phyloP scores from a whole-genome alignment of 2,329 filamentous ascomycete genomes.

The Paradendryphiella salina region DNA sequence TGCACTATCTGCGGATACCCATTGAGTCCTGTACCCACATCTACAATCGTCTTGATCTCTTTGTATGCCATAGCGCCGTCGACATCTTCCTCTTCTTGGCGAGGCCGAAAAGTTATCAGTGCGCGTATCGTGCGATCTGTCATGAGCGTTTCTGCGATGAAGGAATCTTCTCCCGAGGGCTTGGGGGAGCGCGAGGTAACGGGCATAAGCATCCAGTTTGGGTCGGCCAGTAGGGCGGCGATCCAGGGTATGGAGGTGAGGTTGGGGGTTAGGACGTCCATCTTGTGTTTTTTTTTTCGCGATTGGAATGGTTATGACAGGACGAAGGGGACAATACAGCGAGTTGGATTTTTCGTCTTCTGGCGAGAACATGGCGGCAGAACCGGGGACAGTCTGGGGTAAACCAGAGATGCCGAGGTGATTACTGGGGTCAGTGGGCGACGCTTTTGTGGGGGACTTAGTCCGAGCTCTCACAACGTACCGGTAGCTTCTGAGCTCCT shows the following conservation, averaged over 20 bases:
- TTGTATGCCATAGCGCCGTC: slow-evolving; percentile 27
- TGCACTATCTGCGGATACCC: slow-evolving; percentile 59
- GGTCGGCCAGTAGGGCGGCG: slow-evolving; percentile 49
- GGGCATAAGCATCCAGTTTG: slow-evolving; percentile 48
- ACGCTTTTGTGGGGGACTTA: too few relatives aligned
- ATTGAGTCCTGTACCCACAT: slow-evolving; percentile 58
- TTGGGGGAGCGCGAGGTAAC: slow-evolving; percentile 41
- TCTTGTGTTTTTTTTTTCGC: background rate
- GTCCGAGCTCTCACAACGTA: too few relatives aligned
- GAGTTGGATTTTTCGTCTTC: background rate
- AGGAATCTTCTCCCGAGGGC: slow-evolving; percentile 53
- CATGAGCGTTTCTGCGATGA: slow-evolving; percentile 59
- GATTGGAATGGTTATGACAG: too few relatives aligned
- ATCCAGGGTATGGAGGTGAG: slow-evolving; percentile 55
- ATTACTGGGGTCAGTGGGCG: too few relatives aligned
- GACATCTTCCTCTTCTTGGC: slow-evolving; percentile 14
- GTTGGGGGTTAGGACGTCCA: slow-evolving; percentile 23
- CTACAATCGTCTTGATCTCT: slow-evolving; percentile 47
- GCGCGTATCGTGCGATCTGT: slow-evolving; percentile 54
- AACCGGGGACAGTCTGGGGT: background rate
- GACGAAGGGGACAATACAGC: background rate
- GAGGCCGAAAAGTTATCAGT: slow-evolving; percentile 31
- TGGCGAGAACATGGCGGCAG: slow-evolving; percentile 7
- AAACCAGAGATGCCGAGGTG: slow-evolving; percentile 11
- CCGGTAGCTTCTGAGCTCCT: too few relatives aligned